These are phyloP conservation scores for Diaporthe vaccinii DNA, from an alignment of 2,329 filamentous ascomycete genomes.

Conservation along the genomic window DNA sequence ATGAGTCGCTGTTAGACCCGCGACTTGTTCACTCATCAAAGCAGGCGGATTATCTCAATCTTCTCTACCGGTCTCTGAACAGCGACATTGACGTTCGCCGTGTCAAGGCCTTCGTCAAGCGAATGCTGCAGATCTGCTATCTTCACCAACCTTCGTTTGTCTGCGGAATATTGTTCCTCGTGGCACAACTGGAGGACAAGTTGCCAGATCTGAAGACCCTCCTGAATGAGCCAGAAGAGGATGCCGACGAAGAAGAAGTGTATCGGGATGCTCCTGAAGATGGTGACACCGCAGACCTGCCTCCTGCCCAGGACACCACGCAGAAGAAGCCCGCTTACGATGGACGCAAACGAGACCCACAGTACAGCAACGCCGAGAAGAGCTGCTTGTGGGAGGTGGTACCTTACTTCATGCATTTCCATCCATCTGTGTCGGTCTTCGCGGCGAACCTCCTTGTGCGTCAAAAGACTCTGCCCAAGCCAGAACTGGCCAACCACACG, in stretches of 20 bases:
- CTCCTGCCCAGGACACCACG: background rate
- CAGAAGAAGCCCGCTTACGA: conserved; percentile 72
- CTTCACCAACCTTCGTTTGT: conserved; percentile 94
- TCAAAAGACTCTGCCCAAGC: conserved; percentile 83
- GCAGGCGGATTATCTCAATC: conserved; percentile 93
- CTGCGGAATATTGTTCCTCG: conserved; percentile 91
- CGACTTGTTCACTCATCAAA: conserved; percentile 92
- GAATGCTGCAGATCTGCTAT: conserved; percentile 87
- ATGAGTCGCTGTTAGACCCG: conserved; percentile 93
- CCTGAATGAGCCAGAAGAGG: conserved; percentile 83
- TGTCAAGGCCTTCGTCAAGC: conserved; percentile 96
- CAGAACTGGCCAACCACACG: conserved; percentile 90
- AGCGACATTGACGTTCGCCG: conserved; percentile 90
- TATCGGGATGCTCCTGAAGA: conserved; percentile 62
- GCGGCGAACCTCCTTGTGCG: conserved; percentile 79
- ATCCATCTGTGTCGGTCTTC: conserved; percentile 91
- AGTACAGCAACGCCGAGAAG: conserved; percentile 91
- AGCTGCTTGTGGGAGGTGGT: conserved; percentile 93
- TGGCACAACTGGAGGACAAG: conserved; percentile 82
- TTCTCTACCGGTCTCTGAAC: conserved; percentile 90
- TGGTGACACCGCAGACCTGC: conserved; percentile 68
- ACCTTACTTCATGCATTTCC: conserved; percentile 85
- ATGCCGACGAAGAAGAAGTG: conserved; percentile 79
- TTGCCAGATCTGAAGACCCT: conserved; percentile 87
- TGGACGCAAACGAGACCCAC: conserved; percentile 90